Evolutionary conservation across 2,329 filamentous ascomycete genomes (phyloP), one percentile per base, ranked within the genome.

Genomic region (Pyricularia grisea): DNA sequence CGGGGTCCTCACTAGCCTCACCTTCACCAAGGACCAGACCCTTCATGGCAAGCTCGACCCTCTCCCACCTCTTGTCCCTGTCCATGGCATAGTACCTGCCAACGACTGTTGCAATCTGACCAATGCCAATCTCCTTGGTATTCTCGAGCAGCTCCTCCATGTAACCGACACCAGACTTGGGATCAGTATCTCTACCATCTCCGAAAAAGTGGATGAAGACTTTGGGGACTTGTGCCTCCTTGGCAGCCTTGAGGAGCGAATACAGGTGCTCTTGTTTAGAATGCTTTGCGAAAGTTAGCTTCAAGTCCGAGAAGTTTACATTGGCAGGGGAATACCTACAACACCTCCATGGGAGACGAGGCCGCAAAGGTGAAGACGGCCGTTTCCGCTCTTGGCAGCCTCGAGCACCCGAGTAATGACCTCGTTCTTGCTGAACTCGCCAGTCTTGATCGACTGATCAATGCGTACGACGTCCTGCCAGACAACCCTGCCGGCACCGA

Each of bases 181-280:
- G 95, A 79, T 99, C 95, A 73, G 94, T 98, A 78, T 99, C 95
- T 79, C 95, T 92, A 75, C 95, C 95, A 81, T 99, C 95, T 72
- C 93, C 95, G 78, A 99, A 98, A 88, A 98, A 98, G 87, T 99
- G 95, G 77, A 99, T 96, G 84, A 91, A 98, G 75, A 99, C 94
- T 76, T 98, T 85, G 74, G 94, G 92, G 42, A 99, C 88, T 66
- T 88, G 88, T 76, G 92, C 89, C 75, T 92, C 90, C 86, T 97
- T 97, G 77, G 95, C 95, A 55, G 95, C 92, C 79, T 91, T 88
- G 73, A 99, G 87, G 55, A 99, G 88, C 69, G 89, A 90, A 77
- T 95, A 92, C 70, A 99, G 86, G 80, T 99, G 95, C 72, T 91
- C 90, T 83, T 97, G 96, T 84, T 99, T 96, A 73, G 93, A 89